Evolutionary conservation across 192 early-diverging fungal species (phyloP).

Genomic region (Coemansia reversa): DNA sequence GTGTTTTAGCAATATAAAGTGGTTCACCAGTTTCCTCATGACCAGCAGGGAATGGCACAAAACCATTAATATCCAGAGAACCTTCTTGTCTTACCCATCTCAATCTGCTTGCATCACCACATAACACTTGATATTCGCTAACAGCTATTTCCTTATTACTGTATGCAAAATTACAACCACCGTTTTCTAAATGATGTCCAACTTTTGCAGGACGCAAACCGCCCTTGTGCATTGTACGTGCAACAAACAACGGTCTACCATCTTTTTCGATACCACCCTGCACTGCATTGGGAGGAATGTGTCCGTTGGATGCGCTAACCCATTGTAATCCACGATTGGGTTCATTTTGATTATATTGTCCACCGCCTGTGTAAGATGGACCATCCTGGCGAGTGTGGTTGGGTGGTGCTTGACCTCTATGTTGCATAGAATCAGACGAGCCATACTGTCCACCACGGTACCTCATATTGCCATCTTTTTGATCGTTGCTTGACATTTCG

Average conservation of each 20-base stretch:
- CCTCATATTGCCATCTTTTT: not conserved
- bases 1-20: slow-evolving; percentile 53
- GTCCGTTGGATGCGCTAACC: slow-evolving; percentile 41
- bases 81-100: slow-evolving; percentile 56
- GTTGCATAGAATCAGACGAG: slow-evolving; percentile 11
- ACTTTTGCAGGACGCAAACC: slow-evolving; percentile 55
- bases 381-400: not conserved
- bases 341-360: slow-evolving; percentile 2
- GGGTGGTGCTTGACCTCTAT: slow-evolving; percentile 16
- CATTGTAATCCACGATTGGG: slow-evolving; percentile 27
- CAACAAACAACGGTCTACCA: slow-evolving; percentile 61
- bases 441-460: not conserved
- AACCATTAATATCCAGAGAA: slow-evolving; percentile 36
- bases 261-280: slow-evolving; percentile 61
- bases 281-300: slow-evolving; percentile 56
- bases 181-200: slow-evolving; percentile 48
- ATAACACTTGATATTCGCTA: slow-evolving; percentile 59
- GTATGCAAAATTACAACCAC: slow-evolving; percentile 55
- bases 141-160: slow-evolving; percentile 57
- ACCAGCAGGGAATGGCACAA: slow-evolving; percentile 41
- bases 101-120: slow-evolving; percentile 59
- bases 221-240: slow-evolving; percentile 55
- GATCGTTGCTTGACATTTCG: too few relatives aligned
- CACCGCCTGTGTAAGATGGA: slow-evolving; percentile 3
- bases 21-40: slow-evolving; percentile 54